These are phyloP conservation scores for Pseudozyma tsukubaensis DNA, from an alignment of 1,284 basidiomycete species.

Conservation along the genomic window DNA sequence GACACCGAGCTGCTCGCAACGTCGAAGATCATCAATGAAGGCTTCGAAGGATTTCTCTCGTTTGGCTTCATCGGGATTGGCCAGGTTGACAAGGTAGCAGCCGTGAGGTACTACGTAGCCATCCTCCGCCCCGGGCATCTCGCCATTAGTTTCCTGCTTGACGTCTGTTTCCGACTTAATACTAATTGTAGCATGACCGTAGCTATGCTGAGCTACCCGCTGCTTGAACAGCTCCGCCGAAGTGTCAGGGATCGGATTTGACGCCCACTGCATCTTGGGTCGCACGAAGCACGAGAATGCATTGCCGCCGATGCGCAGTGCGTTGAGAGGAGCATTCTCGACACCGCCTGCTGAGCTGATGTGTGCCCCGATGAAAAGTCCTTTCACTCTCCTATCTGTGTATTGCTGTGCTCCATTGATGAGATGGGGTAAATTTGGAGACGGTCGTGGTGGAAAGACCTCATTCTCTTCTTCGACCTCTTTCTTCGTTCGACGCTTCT, in stretches of 20 bases:
- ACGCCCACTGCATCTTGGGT: constrained; percentile 82
- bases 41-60: constrained; percentile 82
- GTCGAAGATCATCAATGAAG: constrained; percentile 83
- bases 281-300: constrained; percentile 86
- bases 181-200: background rate
- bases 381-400: constrained; percentile 21
- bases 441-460: constrained; percentile 26
- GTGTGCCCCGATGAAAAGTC: constrained; percentile 77
- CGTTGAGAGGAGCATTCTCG: constrained; percentile 79
- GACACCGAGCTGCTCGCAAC: constrained; percentile 82
- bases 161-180: background rate
- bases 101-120: constrained; percentile 80
- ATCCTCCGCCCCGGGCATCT: background rate
- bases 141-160: background rate
- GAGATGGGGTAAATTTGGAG: background rate
- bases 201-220: constrained; percentile 20
- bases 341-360: constrained; percentile 83
- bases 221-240: constrained; percentile 70
- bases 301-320: constrained; percentile 76
- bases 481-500: constrained; percentile 27
- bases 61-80: constrained; percentile 83
- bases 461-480: constrained; percentile 15
- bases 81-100: constrained; percentile 86
- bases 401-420: background rate
- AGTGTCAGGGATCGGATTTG: constrained; percentile 73